Conservation (phyloP, 495 filamentous ascomycete species). For the Baudoinia panamericana region DNA sequence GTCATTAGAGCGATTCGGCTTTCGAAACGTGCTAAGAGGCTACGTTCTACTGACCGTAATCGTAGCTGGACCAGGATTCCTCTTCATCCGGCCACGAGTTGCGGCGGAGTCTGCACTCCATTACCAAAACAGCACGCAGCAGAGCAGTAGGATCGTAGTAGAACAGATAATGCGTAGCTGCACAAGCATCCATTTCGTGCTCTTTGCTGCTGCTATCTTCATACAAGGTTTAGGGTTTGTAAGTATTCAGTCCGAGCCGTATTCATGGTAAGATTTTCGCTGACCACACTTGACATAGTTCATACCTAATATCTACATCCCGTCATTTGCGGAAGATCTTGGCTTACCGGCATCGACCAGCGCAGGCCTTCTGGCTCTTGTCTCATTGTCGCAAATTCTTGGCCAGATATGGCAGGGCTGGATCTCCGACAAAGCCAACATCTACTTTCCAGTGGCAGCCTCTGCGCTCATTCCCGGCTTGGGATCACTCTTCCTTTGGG, state of each 20-base stretch:
- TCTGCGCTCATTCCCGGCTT: slow-evolving; percentile 13
- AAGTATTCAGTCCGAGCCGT: too few species aligned
- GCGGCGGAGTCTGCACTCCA: too few species aligned
- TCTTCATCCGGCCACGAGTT: slow-evolving; percentile 26
- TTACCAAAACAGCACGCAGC: too few species aligned
- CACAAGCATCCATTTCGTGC: slow-evolving; percentile 3
- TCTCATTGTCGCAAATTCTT: slow-evolving; percentile 16
- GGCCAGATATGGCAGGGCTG: slow-evolving; percentile 20
- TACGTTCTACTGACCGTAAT: slow-evolving; percentile 27
- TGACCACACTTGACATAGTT: too few species aligned
- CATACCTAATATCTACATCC: slow-evolving; percentile 21
- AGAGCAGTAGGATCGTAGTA: too few species aligned
- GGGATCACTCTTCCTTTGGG: slow-evolving; percentile 18
- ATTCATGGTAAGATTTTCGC: too few species aligned
- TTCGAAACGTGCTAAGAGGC: slow-evolving; percentile 30
- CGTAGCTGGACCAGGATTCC: slow-evolving; percentile 25
- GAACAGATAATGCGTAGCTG: not conserved
- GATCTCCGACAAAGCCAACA: slow-evolving; percentile 18
- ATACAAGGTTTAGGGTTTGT: slow-evolving; percentile 21
- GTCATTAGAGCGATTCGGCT: slow-evolving; percentile 26
- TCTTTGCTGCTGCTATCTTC: slow-evolving; percentile 14
- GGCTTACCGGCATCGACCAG: slow-evolving; percentile 8
- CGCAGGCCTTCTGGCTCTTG: slow-evolving; percentile 15
- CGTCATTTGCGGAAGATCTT: slow-evolving; percentile 17
- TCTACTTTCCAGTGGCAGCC: slow-evolving; percentile 12